Evolutionary conservation across 805 yeast genomes (phyloP).

Genomic region (Candida pini): DNA sequence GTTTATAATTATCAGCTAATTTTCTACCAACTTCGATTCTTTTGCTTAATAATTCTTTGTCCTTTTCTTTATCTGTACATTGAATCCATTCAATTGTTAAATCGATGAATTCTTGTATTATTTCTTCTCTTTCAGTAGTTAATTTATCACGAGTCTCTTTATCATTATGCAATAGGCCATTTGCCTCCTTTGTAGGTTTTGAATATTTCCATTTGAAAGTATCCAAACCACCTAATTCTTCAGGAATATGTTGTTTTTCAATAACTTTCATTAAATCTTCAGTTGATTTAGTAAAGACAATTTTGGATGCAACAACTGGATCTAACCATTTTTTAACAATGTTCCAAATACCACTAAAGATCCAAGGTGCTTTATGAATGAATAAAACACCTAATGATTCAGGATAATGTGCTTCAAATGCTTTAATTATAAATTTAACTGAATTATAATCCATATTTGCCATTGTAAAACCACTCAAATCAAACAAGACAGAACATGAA

Average conservation of each 20-base stretch:
- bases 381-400: slow-evolving; percentile 81
- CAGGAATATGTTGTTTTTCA: slow-evolving; percentile 55
- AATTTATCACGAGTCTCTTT: slow-evolving; percentile 40
- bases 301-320: slow-evolving; percentile 92
- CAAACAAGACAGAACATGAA: slow-evolving; percentile 79
- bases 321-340: slow-evolving; percentile 91
- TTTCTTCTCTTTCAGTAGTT: slow-evolving; percentile 44
- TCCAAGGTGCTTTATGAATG: slow-evolving; percentile 96
- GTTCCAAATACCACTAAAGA: slow-evolving; percentile 92
- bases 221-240: slow-evolving; percentile 71
- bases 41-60: slow-evolving; percentile 44
- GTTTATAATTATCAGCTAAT: slow-evolving; percentile 58
- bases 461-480: slow-evolving; percentile 78
- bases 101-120: slow-evolving; percentile 50
- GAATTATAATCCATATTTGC: slow-evolving; percentile 91
- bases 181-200: slow-evolving; percentile 55
- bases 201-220: slow-evolving; percentile 52
- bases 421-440: slow-evolving; percentile 80
- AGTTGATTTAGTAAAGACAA: slow-evolving; percentile 67
- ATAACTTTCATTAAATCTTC: slow-evolving; percentile 66
- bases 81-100: slow-evolving; percentile 79
- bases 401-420: slow-evolving; percentile 96
- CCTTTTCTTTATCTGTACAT: slow-evolving; percentile 44
- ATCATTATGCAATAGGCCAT: slow-evolving; percentile 39
- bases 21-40: slow-evolving; percentile 47